These are phyloP conservation scores for Lumnitzera littorea DNA, from an alignment of 345 rosid genomes.

Conservation along the genomic window DNA sequence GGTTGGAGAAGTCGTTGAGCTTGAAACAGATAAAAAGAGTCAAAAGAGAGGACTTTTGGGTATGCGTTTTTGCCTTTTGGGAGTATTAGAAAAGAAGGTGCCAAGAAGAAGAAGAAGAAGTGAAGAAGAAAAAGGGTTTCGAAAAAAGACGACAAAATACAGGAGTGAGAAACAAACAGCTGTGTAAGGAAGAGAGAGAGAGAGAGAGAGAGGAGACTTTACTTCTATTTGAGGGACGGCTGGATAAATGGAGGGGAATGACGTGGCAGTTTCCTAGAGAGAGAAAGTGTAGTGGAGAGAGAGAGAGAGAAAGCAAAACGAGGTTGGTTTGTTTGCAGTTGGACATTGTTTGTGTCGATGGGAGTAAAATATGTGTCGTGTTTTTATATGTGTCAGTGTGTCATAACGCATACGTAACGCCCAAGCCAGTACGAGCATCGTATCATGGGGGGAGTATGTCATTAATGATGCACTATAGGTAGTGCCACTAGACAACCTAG, in stretches of 20 bases:
- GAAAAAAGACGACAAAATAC: not conserved
- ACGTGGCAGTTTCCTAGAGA: conserved; percentile 8
- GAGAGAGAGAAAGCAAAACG: not conserved
- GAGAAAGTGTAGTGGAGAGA: not conserved
- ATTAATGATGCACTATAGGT: too few relatives aligned
- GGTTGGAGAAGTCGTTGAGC: not conserved
- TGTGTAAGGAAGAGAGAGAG: too few relatives aligned
- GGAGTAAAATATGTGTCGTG: too few relatives aligned
- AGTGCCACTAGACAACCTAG: too few relatives aligned
- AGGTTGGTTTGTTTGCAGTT: not conserved
- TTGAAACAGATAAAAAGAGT: not conserved
- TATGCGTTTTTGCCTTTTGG: too few relatives aligned
- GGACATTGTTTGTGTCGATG: too few relatives aligned
- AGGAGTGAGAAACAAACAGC: conserved; percentile 12
- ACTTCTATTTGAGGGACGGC: conserved; percentile 8
- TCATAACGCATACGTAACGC: too few relatives aligned
- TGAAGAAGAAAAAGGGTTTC: not conserved
- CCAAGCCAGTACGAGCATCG: too few relatives aligned
- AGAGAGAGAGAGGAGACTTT: not conserved
- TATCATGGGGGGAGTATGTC: too few relatives aligned
- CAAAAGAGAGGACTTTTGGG: conserved; percentile 1
- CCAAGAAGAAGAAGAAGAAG: conserved; percentile 3
- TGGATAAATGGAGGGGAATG: conserved; percentile 5
- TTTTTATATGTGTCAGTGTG: too few relatives aligned
- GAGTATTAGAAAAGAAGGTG: not conserved